Base-by-base conservation (phyloP, 495 filamentous ascomycete genomes). In the Aspergillus sclerotiicarbonarius region DNA sequence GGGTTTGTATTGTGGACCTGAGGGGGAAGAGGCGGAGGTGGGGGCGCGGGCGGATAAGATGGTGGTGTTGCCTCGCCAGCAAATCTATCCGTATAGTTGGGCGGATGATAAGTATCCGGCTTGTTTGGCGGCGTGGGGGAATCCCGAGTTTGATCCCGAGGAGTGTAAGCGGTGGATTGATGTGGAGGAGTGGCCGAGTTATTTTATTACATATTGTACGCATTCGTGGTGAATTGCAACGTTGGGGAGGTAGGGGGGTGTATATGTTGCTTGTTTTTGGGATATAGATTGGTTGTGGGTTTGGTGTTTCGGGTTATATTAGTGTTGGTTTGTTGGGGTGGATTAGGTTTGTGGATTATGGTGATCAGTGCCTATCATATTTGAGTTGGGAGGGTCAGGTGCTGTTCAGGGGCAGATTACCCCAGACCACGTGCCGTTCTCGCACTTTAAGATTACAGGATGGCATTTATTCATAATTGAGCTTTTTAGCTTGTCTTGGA, bases 141-240 rank as follows among this genome's bases (percentile, higher is more conserved):
- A 66, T 35, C 39, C 54, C 31, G 32, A 45, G n/a, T 66, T 66
- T 39, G 60, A 66, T 53, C 51, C 63, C 9, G 63, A 60, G 46
- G 47, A 43, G 51, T 66, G 63, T 45, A 66, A 66, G 45, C 12
- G 54, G 15, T 2, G 45, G 16, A 60, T 66, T 41, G 43, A 59
- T 31, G 59, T 66, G 46, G 63, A 66, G 10, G 60, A 50, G n/a
- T 66, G 63, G 63, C 63, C 63, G 41, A 66, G 63, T 51, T 66
- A 66, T 44, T 66, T 66, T 47, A 66, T 66, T 56, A 66, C 63
- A 3, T 66, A 66, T 41, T 66, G 63, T 54, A 66, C 63, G 21
- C 63, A 66, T 58, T 53, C 59, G 1, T 66, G 63, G 63, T 65
- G 47, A 53, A 12, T 16, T 39, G 4, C 19, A 20, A 35, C 15